A percentile compares a stretch with the other conserved stretches of the same genome.
These are phyloP conservation scores for Phoma sp. DNA, from an alignment of 2,329 filamentous ascomycete genomes.

Conservation along the genomic window DNA sequence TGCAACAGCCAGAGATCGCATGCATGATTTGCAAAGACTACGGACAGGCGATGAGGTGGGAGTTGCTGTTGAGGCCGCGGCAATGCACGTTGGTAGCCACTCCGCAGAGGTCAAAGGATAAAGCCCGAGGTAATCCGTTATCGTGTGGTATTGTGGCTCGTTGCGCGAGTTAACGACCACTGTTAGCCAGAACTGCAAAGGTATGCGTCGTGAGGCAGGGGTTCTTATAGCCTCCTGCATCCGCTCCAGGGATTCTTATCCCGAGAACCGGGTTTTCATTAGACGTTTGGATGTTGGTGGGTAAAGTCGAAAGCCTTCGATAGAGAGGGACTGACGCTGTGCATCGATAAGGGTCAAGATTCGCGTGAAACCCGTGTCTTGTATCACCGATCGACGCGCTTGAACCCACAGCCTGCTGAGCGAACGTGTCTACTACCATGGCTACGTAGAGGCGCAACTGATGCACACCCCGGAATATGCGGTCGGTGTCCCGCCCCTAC, in stretches of 20 bases:
- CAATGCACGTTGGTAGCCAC: not conserved
- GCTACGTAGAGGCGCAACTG: not conserved
- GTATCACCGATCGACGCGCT: not conserved
- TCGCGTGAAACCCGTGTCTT: conserved; percentile 8
- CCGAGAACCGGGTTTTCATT: conserved; percentile 14
- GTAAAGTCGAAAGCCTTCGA: not conserved
- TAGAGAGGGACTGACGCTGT: conserved; percentile 3
- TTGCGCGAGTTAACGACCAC: conserved; percentile 1
- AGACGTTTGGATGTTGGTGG: conserved; percentile 1
- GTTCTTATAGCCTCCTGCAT: not conserved
- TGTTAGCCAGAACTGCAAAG: conserved; percentile 2
- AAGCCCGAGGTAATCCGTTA: conserved; percentile 18
- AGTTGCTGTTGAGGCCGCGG: not conserved
- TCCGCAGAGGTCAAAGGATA: not conserved
- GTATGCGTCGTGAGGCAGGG: conserved; percentile 6
- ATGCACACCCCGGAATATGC: not conserved
- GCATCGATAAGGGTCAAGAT: not conserved
- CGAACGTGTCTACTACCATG: conserved; percentile 5
- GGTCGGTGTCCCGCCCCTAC: conserved; percentile 16
- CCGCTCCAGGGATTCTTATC: conserved; percentile 1
- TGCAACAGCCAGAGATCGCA: not conserved
- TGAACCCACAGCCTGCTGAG: conserved; percentile 3
- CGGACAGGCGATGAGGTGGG: not conserved
- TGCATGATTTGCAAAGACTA: not conserved
- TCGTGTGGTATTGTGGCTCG: conserved; percentile 8